Evolutionary conservation across 2,329 filamentous ascomycete species (phyloP).

Genomic region (Xylariaceae sp.): DNA sequence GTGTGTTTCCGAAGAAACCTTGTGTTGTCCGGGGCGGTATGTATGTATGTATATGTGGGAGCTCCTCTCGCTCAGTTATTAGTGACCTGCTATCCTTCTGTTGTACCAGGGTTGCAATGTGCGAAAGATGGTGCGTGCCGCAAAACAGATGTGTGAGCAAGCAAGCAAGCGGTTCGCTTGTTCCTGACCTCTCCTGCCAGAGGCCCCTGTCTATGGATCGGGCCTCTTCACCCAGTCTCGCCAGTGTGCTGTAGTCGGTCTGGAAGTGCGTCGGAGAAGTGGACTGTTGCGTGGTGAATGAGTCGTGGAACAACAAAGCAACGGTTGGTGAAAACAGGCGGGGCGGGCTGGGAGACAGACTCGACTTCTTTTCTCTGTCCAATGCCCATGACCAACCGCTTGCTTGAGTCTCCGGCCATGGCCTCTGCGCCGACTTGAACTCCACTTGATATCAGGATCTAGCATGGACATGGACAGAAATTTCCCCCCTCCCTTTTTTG

Average conservation of each 20-base stretch:
- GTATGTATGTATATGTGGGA: conserved; percentile 7
- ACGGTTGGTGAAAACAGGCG: not conserved
- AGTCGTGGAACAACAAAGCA: not conserved
- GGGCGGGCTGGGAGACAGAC: not conserved
- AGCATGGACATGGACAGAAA: not conserved
- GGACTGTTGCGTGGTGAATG: not conserved
- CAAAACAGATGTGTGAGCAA: conserved; percentile 12
- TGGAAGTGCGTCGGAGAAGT: too few relatives aligned
- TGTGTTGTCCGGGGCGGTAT: not conserved
- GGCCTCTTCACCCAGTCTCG: not conserved
- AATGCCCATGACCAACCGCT: not conserved
- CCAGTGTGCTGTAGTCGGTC: too few relatives aligned
- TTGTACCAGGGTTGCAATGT: conserved; percentile 18
- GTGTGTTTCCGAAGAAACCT: too few relatives aligned
- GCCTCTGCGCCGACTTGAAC: not conserved
- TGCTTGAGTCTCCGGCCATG: not conserved
- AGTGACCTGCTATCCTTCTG: not conserved
- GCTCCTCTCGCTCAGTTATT: not conserved
- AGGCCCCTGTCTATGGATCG: not conserved
- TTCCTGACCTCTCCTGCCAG: too few relatives aligned
- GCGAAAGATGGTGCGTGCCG: conserved; percentile 24
- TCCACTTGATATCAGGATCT: too few relatives aligned
- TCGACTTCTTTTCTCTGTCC: not conserved
- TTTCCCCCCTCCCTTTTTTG: not conserved
- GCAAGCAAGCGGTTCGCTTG: conserved; percentile 10